Conservation (phyloP, 2,329 filamentous ascomycete genomes). For the Scleromitrula shiraiana region DNA sequence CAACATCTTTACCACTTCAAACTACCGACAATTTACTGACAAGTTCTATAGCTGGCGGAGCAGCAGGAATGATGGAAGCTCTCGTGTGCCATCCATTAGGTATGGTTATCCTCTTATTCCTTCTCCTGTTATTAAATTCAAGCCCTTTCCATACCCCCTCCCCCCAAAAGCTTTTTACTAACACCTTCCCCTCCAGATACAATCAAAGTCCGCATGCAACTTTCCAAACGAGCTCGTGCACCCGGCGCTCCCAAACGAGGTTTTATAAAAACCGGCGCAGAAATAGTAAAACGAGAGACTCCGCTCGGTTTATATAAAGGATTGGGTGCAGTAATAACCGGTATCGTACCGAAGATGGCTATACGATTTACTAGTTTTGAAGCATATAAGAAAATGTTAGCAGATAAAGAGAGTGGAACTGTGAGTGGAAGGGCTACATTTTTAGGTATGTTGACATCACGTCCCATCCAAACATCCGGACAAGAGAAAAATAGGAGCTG, state of each 20-base stretch:
- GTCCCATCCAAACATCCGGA: neutral
- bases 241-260: slow-evolving; percentile 79
- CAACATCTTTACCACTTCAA: neutral
- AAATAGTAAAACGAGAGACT: slow-evolving; percentile 86
- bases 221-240: slow-evolving; percentile 74
- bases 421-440: slow-evolving; percentile 69
- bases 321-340: slow-evolving; percentile 89
- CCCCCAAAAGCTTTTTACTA: neutral
- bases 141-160: neutral
- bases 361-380: slow-evolving; percentile 98
- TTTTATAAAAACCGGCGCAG: slow-evolving; percentile 75
- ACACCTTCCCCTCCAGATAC: slow-evolving; percentile 53
- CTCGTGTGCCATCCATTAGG: slow-evolving; percentile 89
- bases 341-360: slow-evolving; percentile 98
- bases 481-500: neutral
- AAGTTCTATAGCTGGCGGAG: slow-evolving; percentile 66
- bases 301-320: slow-evolving; percentile 94
- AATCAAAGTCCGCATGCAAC: slow-evolving; percentile 99
- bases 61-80: slow-evolving; percentile 99
- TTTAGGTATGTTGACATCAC: slow-evolving; percentile 44
- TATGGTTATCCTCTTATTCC: slow-evolving; percentile 37
- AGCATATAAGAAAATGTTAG: slow-evolving; percentile 79
- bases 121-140: too few species aligned
- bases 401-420: slow-evolving; percentile 56
- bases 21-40: slow-evolving; percentile 14